Evolutionary conservation across 2,329 filamentous ascomycete species (phyloP).

Genomic region (Talaromyces piceae): DNA sequence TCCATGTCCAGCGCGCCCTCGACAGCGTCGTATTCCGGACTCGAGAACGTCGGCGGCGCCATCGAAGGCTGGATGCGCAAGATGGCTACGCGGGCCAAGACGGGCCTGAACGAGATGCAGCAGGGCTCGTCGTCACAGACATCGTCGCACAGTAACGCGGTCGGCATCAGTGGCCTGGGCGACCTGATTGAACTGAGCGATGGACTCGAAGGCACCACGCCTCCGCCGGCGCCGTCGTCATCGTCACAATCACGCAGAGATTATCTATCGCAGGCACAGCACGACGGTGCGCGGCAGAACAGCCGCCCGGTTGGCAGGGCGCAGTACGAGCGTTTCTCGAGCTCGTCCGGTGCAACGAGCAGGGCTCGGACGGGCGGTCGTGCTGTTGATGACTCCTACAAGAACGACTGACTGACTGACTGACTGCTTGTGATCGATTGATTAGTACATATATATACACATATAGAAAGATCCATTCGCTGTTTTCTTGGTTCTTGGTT

Average conservation of each 20-base stretch:
- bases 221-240: background rate
- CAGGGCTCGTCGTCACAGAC: slow-evolving; percentile 20
- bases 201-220: slow-evolving; percentile 17
- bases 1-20: slow-evolving; percentile 25
- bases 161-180: slow-evolving; percentile 26
- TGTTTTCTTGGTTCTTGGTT: too few relatives aligned
- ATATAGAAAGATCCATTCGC: too few relatives aligned
- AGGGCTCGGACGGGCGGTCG: slow-evolving; percentile 4
- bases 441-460: background rate
- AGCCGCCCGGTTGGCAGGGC: slow-evolving; percentile 4
- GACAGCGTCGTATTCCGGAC: slow-evolving; percentile 33
- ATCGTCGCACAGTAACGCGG: slow-evolving; percentile 18
- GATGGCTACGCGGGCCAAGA: slow-evolving; percentile 51
- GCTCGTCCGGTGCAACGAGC: slow-evolving; percentile 9
- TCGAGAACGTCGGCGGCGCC: slow-evolving; percentile 79
- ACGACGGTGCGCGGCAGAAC: background rate
- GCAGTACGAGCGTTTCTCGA: slow-evolving; percentile 9
- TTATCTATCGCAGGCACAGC: background rate
- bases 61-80: slow-evolving; percentile 88
- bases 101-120: slow-evolving; percentile 33
- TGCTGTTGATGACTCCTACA: slow-evolving; percentile 4
- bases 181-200: slow-evolving; percentile 41
- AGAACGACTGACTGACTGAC: slow-evolving; percentile 8
- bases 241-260: background rate
- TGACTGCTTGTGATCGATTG: background rate